Evolutionary conservation across 2,329 filamentous ascomycete species (phyloP), one percentile per base, ranked within the genome.

Genomic region (Pyricularia pennisetigena): DNA sequence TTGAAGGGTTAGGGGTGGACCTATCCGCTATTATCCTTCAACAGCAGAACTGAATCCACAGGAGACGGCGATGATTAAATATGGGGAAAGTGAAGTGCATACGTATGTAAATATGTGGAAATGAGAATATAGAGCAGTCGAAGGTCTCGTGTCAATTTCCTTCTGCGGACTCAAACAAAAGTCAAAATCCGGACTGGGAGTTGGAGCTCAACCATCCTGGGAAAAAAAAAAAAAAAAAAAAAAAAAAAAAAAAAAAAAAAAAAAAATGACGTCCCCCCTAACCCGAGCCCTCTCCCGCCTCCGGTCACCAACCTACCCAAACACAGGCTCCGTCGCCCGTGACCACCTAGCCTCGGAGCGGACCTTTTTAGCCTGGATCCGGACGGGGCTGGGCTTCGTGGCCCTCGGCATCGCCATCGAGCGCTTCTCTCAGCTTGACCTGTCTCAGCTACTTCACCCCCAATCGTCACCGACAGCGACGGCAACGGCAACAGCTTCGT

Each of bases 331-430:
- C 14, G 77, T 81, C 30, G 82, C 82, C 10, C 80, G 82, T 61
- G 83, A 86, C 72, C 81, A 85, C 69, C 82, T 85, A 41, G 83
- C 84, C 24, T 81, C 80, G 63, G 84, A 86, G 72, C 80, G 83
- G 12, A 86, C 81, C 2, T 84, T 83, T 71, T 78, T 85, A 24
- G 80, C 82, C 32, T 85, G 82, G 83, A 79, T 81, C 12, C 78
- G 82, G 12, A 83, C 81, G 3, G 82, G 82, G 0, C 79, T 85
- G 5, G 82, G 82, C 6, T 84, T 84, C 74, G 78, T 84, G 54
- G 82, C 82, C 1, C 77, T 85, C 1, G 82, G 82, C 24, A 80
- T 84, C 32, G 83, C 82, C n/a, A 74, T 80, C 57, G 78, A 80
- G 66, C 78, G 79, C 59, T 79, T 85, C 68, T 78, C 80, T 68